A percentile compares a stretch with the other conserved stretches of the same genome.
These are phyloP conservation scores for Suillus variegatus DNA, from an alignment of 768 basidiomycete genomes.

Conservation along the genomic window DNA sequence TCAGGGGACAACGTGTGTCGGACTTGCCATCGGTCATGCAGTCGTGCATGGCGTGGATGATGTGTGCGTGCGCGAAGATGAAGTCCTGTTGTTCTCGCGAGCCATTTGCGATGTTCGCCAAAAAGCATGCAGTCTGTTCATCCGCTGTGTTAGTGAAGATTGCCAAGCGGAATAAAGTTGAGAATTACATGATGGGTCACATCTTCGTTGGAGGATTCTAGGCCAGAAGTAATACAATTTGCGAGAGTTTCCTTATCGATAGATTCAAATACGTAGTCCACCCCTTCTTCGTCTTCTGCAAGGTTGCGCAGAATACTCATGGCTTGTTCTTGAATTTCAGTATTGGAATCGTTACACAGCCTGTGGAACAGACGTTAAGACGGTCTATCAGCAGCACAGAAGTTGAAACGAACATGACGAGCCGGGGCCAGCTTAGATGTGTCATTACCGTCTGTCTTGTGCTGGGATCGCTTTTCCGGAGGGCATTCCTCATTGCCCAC, in stretches of 20 bases:
- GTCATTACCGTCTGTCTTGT: slow-evolving; percentile 69
- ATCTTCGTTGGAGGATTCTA: slow-evolving; percentile 54
- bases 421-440: slow-evolving; percentile 63
- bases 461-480: slow-evolving; percentile 59
- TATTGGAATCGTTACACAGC: slow-evolving; percentile 53
- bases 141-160: background rate
- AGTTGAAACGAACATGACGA: slow-evolving; percentile 50
- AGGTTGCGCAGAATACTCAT: slow-evolving; percentile 68
- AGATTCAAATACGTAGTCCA: slow-evolving; percentile 57
- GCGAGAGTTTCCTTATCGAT: slow-evolving; percentile 51
- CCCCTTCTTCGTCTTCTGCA: slow-evolving; percentile 64
- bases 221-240: slow-evolving; percentile 44
- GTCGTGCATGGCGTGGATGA: slow-evolving; percentile 55
- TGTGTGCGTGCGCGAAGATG: slow-evolving; percentile 50
- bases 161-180: background rate
- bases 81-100: slow-evolving; percentile 47
- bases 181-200: slow-evolving; percentile 52
- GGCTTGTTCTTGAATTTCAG: slow-evolving; percentile 68
- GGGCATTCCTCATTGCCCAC: slow-evolving; percentile 89
- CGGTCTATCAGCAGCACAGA: background rate
- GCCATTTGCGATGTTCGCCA: slow-evolving; percentile 74
- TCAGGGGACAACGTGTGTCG: slow-evolving; percentile 60
- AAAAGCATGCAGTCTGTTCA: slow-evolving; percentile 54
- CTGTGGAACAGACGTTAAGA: slow-evolving; percentile 34
- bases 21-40: slow-evolving; percentile 62